Percentiles rank a stretch among this genome's conserved stretches.
phyloP scores from a whole-genome alignment of 148 eudicot genomes.

The Heliosperma pusillum region DNA sequence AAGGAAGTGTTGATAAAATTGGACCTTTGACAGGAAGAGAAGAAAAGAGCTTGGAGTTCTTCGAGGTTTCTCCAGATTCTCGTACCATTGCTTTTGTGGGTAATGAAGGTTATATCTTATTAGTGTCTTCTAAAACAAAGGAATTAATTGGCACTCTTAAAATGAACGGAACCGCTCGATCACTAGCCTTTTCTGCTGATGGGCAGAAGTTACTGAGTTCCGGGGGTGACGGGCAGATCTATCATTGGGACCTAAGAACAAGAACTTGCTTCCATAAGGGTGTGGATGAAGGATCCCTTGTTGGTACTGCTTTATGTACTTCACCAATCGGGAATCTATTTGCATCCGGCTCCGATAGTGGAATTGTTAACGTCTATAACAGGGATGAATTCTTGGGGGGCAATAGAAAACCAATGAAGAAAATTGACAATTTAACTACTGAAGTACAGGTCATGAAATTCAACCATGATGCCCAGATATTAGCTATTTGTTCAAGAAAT shows the following conservation, averaged over 20 bases:
- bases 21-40: slow-evolving; percentile 87
- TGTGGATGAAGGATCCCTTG: slow-evolving; percentile 76
- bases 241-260: slow-evolving; percentile 86
- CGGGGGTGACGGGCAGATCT: slow-evolving; percentile 90
- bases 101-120: slow-evolving; percentile 80
- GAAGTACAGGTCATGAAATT: slow-evolving; percentile 73
- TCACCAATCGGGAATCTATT: slow-evolving; percentile 64
- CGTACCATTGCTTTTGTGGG: slow-evolving; percentile 79
- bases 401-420: slow-evolving; percentile 76
- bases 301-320: slow-evolving; percentile 69
- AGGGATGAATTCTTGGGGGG: slow-evolving; percentile 77
- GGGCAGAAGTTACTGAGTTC: slow-evolving; percentile 74
- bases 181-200: slow-evolving; percentile 61
- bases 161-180: slow-evolving; percentile 88
- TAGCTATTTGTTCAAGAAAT: slow-evolving; percentile 77
- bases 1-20: slow-evolving; percentile 61
- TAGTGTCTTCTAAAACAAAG: slow-evolving; percentile 82
- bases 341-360: slow-evolving; percentile 82
- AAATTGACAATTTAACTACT: slow-evolving; percentile 62
- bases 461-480: slow-evolving; percentile 71
- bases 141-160: slow-evolving; percentile 83
- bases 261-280: slow-evolving; percentile 78
- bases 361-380: slow-evolving; percentile 80
- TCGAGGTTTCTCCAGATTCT: slow-evolving; percentile 96
- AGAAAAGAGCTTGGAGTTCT: slow-evolving; percentile 79